These are phyloP conservation scores for Chalciporus piperatus DNA, from an alignment of 768 basidiomycete species.

Conservation along the genomic window DNA sequence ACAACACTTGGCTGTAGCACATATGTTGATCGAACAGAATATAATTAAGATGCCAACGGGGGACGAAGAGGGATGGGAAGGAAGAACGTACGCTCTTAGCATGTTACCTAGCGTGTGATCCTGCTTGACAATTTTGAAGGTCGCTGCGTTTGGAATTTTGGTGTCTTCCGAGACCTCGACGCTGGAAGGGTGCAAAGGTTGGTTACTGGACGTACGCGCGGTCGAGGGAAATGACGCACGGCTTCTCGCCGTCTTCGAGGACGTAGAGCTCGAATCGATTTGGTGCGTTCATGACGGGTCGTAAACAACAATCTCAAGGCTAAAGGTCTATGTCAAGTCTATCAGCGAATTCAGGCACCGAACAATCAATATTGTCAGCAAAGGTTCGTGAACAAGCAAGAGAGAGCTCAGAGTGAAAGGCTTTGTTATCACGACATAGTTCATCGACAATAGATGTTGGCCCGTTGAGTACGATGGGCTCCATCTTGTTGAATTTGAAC, in stretches of 20 bases:
- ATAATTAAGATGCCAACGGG: neutral
- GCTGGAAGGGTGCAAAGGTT: constrained; percentile 40
- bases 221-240: constrained; percentile 54
- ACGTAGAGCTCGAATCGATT: constrained; percentile 88
- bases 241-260: constrained; percentile 89
- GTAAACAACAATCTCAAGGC: neutral
- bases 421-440: constrained; percentile 48
- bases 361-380: neutral
- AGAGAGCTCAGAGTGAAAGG: constrained; percentile 43
- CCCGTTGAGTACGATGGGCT: constrained; percentile 33
- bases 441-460: constrained; percentile 77
- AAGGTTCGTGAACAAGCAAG: neutral
- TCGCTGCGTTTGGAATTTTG: constrained; percentile 96
- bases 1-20: constrained; percentile 74
- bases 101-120: constrained; percentile 97
- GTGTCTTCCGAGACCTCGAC: constrained; percentile 93
- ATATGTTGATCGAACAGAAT: constrained; percentile 4
- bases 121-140: constrained; percentile 91
- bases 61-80: neutral
- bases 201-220: neutral
- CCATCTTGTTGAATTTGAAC: constrained; percentile 44
- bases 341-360: neutral
- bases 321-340: neutral
- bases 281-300: constrained; percentile 81
- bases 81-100: constrained; percentile 79